Evolutionary conservation across 768 basidiomycete species (phyloP).

Genomic region (Leccinum boreale): DNA sequence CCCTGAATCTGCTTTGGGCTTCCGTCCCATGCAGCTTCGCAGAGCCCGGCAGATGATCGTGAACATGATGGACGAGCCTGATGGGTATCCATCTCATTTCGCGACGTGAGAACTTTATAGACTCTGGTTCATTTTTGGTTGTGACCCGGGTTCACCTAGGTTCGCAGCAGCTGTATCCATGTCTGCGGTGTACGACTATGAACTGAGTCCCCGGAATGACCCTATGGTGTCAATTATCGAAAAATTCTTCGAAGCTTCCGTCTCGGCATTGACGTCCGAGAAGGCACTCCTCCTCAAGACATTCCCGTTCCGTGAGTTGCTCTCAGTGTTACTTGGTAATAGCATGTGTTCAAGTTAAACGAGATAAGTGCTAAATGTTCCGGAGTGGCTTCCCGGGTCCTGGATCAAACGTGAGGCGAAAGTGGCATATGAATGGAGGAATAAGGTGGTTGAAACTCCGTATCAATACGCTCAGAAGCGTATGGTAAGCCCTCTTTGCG

Average conservation of each 20-base stretch:
- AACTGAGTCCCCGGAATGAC: background rate
- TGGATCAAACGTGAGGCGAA: constrained; percentile 3
- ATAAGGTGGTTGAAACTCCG: constrained; percentile 1
- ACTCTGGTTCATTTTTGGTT: background rate
- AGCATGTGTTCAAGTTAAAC: constrained; percentile 2
- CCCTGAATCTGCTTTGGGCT: background rate
- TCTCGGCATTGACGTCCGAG: background rate
- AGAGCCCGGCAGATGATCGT: background rate
- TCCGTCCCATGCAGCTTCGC: constrained; percentile 4
- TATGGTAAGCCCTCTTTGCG: background rate
- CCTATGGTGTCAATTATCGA: background rate
- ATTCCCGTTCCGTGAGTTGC: constrained; percentile 13
- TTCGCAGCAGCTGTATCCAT: background rate
- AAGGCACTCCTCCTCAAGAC: constrained; percentile 3
- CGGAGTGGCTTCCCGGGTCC: constrained; percentile 3
- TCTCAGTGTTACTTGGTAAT: too few relatives aligned
- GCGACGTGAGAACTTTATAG: background rate
- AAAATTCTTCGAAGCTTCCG: background rate
- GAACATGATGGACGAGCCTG: background rate
- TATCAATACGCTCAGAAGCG: background rate
- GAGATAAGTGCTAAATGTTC: background rate
- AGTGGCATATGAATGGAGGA: background rate
- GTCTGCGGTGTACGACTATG: background rate
- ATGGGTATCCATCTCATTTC: background rate
- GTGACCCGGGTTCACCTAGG: background rate